These are phyloP conservation scores for Paraglomus occultum DNA, from an alignment of 192 early-diverging fungal species.

Conservation along the genomic window DNA sequence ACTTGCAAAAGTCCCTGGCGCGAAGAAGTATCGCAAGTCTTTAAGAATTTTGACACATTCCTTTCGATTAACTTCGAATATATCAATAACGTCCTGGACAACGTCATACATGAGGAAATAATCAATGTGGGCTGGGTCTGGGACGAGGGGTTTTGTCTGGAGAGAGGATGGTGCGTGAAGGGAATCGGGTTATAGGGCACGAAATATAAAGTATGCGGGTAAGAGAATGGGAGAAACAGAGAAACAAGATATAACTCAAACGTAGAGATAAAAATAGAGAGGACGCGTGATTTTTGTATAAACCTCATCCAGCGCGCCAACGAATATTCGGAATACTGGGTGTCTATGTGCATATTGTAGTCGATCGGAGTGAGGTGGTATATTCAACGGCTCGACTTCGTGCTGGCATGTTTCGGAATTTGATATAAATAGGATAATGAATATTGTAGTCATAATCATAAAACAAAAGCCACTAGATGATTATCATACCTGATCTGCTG, in stretches of 20 bases:
- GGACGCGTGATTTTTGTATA: neutral
- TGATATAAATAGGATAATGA: neutral
- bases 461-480: neutral
- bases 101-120: slow-evolving; percentile 82
- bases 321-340: slow-evolving; percentile 43
- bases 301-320: slow-evolving; percentile 32
- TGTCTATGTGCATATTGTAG: slow-evolving; percentile 36
- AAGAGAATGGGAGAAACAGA: no score
- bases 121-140: slow-evolving; percentile 21
- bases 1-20: slow-evolving; percentile 40
- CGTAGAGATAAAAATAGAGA: slow-evolving; percentile 9
- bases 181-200: no score
- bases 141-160: neutral
- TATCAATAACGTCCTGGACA: slow-evolving; percentile 72
- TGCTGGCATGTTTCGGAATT: slow-evolving; percentile 36
- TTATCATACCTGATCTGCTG: slow-evolving; percentile 38
- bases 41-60: slow-evolving; percentile 79
- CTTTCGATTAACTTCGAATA: slow-evolving; percentile 91
- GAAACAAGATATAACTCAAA: no score
- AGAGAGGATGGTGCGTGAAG: neutral
- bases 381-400: slow-evolving; percentile 43
- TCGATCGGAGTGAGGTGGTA: slow-evolving; percentile 35
- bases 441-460: neutral
- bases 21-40: slow-evolving; percentile 58
- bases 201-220: no score